A percentile compares a stretch with the other conserved stretches of the same genome.
phyloP scores from a whole-genome alignment of 1,284 basidiomycete species.

The Xanthoconium separans region DNA sequence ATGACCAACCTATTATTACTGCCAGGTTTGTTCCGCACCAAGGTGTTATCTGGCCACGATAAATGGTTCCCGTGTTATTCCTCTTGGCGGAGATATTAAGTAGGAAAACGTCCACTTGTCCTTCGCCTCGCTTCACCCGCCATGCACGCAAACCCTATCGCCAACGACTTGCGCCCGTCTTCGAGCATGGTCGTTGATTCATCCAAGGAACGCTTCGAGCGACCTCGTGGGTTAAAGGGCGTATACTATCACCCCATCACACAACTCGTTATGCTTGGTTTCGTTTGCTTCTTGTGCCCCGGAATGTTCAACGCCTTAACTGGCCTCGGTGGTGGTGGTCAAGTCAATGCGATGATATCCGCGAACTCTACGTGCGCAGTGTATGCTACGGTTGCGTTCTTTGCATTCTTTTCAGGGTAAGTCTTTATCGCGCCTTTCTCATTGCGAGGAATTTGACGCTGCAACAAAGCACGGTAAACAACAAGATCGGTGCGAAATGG shows the following conservation, averaged over 20 bases:
- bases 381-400: slow-evolving; percentile 40
- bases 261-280: slow-evolving; percentile 36
- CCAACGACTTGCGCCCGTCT: neutral
- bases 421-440: neutral
- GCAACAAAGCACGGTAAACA: slow-evolving; percentile 44
- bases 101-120: neutral
- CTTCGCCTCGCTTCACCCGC: neutral
- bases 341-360: too few species aligned
- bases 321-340: slow-evolving; percentile 28
- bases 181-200: neutral
- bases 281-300: slow-evolving; percentile 41
- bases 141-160: neutral
- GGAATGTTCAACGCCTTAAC: slow-evolving; percentile 34
- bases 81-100: neutral
- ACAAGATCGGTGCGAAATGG: slow-evolving; percentile 50
- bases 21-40: neutral
- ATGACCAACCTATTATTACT: neutral
- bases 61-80: too few species aligned
- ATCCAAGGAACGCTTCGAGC: neutral
- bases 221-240: neutral
- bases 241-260: slow-evolving; percentile 25
- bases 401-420: slow-evolving; percentile 46
- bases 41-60: neutral
- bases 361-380: too few species aligned
- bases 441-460: neutral